Conservation (phyloP, 169 alveolate genomes). For the Plasmodium cynomolgi region DNA sequence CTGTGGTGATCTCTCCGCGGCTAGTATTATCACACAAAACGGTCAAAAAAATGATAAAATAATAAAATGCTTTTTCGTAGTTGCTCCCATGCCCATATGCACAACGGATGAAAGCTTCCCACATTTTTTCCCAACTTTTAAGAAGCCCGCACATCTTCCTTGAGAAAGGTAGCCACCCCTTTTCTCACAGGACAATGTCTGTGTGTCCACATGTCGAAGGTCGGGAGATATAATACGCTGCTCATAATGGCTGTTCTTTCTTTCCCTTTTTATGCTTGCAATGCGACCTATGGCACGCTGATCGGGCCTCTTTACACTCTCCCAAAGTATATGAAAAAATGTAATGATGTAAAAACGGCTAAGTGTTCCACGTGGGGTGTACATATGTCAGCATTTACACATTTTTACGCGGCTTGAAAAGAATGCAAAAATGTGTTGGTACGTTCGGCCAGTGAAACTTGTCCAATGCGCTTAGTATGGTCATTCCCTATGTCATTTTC, state of each 20-base stretch:
- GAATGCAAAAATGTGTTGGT: neutral
- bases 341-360: neutral
- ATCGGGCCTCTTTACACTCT: neutral
- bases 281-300: neutral
- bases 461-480: neutral
- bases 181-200: neutral
- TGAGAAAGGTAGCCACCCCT: neutral
- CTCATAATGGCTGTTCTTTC: neutral
- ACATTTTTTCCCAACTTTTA: neutral
- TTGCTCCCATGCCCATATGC: neutral
- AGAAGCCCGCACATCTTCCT: neutral
- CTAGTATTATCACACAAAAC: neutral
- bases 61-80: neutral
- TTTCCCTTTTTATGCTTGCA: neutral
- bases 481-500: neutral
- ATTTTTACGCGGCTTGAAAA: neutral
- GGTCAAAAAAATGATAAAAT: neutral
- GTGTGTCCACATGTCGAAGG: neutral
- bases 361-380: neutral
- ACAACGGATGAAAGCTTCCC: neutral
- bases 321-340: neutral
- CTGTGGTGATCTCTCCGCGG: neutral
- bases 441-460: neutral
- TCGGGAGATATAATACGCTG: neutral
- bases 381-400: neutral